Evolutionary conservation across 306 rosid genomes (phyloP).

Genomic region (Pyrus communis): DNA sequence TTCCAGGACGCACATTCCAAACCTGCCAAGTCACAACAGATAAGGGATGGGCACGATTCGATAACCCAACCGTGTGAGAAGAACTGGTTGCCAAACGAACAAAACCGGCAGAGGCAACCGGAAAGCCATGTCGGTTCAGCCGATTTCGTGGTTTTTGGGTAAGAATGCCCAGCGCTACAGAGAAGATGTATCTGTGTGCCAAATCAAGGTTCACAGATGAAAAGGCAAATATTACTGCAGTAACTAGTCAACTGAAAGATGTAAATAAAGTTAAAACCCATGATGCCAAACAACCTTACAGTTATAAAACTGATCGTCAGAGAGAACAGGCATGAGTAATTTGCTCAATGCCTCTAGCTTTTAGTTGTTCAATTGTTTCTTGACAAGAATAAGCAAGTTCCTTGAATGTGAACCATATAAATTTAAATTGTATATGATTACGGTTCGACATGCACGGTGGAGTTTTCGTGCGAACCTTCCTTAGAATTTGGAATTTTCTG

Average conservation of each 20-base stretch:
- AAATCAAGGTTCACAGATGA: neutral
- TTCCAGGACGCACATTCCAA: neutral
- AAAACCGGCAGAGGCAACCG: no score
- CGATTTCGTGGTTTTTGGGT: neutral
- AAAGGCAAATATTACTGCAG: neutral
- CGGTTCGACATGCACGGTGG: neutral
- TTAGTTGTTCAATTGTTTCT: neutral
- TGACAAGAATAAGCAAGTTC: neutral
- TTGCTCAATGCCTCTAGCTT: neutral
- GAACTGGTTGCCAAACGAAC: no score
- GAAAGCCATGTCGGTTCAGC: neutral
- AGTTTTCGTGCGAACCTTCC: neutral
- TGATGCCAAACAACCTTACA: neutral
- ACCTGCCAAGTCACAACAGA: no score
- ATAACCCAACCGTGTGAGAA: no score
- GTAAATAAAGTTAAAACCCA: neutral
- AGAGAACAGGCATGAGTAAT: neutral
- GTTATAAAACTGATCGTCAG: no score
- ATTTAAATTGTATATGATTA: neutral
- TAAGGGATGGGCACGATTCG: no score
- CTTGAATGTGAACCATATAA: neutral
- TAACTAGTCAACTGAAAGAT: neutral
- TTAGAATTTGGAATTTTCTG: neutral
- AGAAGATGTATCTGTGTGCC: neutral
- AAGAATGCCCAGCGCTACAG: neutral